These are phyloP conservation scores for Salix suchowensis DNA, from an alignment of 345 rosid genomes.

Conservation along the genomic window DNA sequence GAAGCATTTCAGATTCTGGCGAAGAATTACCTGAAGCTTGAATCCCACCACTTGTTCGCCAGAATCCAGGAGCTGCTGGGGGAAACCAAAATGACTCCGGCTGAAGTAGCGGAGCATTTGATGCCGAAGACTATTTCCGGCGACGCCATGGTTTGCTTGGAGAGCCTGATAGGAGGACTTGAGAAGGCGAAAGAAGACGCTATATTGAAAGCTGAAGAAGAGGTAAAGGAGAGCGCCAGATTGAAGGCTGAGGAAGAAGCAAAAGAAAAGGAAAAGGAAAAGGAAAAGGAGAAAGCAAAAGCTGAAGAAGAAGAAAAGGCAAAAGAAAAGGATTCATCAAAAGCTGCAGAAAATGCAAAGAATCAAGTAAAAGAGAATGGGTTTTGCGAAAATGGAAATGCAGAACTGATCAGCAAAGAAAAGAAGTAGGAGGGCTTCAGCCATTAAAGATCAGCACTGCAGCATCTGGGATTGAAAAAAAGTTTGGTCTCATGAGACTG, in stretches of 20 bases:
- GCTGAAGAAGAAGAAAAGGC: background rate
- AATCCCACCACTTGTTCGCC: background rate
- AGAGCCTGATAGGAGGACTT: conserved; percentile 6
- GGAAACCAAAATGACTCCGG: conserved; percentile 4
- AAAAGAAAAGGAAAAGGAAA: background rate
- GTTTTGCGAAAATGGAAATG: too few relatives aligned
- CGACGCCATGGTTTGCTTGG: conserved; percentile 1
- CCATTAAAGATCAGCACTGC: background rate
- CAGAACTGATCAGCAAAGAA: background rate
- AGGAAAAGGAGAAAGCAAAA: background rate
- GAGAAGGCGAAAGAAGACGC: conserved; percentile 7
- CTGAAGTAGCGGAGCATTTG: conserved; percentile 19
- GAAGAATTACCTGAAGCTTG: background rate
- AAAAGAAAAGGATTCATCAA: background rate
- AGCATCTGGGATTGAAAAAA: background rate
- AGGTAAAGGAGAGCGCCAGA: background rate
- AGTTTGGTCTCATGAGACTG: background rate
- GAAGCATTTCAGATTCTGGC: conserved; percentile 2
- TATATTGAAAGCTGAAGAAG: conserved; percentile 1
- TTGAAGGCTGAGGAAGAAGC: background rate
- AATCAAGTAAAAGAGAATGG: too few relatives aligned
- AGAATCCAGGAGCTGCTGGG: background rate
- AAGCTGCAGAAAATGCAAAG: too few relatives aligned
- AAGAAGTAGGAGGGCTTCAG: background rate
- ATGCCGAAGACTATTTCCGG: conserved; percentile 11